Evolutionary conservation across 176 grass and related monocot genomes (phyloP).

Genomic region (Eremochloa ophiuroides): DNA sequence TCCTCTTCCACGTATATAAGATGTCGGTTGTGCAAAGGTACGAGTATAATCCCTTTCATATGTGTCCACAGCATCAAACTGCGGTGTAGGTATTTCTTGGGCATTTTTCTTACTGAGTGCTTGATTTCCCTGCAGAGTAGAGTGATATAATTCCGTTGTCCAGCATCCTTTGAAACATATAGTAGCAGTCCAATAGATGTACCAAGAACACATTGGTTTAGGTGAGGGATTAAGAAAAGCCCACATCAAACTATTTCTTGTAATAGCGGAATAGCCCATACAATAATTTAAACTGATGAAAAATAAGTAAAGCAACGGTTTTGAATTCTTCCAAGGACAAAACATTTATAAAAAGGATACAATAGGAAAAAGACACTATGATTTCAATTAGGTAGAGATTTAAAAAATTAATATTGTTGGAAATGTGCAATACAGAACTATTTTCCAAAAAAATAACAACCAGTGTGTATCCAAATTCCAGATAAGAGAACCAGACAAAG

Average conservation of each 20-base stretch:
- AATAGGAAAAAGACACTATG: background rate
- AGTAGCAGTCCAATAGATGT: background rate
- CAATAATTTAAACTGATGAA: background rate
- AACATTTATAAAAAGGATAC: background rate
- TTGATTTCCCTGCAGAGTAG: conserved; percentile 50
- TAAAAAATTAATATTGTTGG: background rate
- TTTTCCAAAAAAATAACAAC: background rate
- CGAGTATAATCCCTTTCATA: conserved; percentile 97
- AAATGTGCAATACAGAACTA: conserved; percentile 3
- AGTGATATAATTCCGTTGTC: conserved; percentile 6
- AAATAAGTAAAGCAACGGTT: background rate
- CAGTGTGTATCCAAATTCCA: background rate
- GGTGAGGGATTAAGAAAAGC: background rate
- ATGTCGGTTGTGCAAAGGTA: conserved; percentile 82
- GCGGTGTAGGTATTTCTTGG: conserved; percentile 97
- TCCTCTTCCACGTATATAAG: conserved; percentile 97
- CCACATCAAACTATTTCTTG: background rate
- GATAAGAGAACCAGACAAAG: background rate
- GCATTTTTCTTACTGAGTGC: conserved; percentile 61
- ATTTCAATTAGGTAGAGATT: background rate
- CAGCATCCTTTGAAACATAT: background rate
- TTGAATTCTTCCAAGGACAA: background rate
- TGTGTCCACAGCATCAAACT: conserved; percentile 75
- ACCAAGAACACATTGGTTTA: background rate
- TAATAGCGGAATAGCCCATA: background rate